phyloP scores from a whole-genome alignment of 1,284 basidiomycete genomes.

The Heimioporus retisporus region DNA sequence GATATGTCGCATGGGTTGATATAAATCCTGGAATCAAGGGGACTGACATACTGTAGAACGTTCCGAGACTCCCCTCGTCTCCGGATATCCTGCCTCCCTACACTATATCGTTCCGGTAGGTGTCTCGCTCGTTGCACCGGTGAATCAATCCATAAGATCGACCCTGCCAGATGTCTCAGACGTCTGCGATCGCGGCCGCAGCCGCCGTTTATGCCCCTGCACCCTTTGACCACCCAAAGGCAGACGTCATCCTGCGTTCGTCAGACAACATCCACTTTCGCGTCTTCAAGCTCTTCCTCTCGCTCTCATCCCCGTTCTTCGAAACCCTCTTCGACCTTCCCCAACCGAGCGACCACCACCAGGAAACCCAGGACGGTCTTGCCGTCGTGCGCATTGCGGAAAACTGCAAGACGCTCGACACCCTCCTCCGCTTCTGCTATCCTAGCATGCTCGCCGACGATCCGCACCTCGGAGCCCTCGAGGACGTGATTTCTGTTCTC shows the following conservation, averaged over 20 bases:
- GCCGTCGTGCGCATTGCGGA: conserved; percentile 29
- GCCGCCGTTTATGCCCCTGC: neutral
- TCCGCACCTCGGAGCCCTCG: conserved; percentile 21
- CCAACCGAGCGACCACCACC: conserved; percentile 34
- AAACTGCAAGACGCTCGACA: conserved; percentile 25
- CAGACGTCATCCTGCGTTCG: conserved; percentile 47
- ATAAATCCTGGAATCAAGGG: too few relatives aligned
- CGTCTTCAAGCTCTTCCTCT: conserved; percentile 50
- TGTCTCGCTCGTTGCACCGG: too few relatives aligned
- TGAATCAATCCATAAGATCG: too few relatives aligned
- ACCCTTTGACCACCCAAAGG: conserved; percentile 36
- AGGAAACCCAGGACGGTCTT: conserved; percentile 31
- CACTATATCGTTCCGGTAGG: too few relatives aligned
- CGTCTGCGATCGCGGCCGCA: too few relatives aligned
- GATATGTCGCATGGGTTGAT: too few relatives aligned
- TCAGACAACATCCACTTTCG: conserved; percentile 48
- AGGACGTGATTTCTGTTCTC: conserved; percentile 23
- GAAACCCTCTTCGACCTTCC: conserved; percentile 54
- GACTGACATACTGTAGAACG: too few relatives aligned
- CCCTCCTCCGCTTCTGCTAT: conserved; percentile 36
- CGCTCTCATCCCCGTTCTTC: conserved; percentile 51
- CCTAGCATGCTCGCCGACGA: conserved; percentile 34
- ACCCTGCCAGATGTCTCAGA: conserved; percentile 2
- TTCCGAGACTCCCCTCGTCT: too few relatives aligned
- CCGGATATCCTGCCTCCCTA: too few relatives aligned